Conservation (phyloP, 2,329 filamentous ascomycete species). For the Diaporthe aspalathi region DNA sequence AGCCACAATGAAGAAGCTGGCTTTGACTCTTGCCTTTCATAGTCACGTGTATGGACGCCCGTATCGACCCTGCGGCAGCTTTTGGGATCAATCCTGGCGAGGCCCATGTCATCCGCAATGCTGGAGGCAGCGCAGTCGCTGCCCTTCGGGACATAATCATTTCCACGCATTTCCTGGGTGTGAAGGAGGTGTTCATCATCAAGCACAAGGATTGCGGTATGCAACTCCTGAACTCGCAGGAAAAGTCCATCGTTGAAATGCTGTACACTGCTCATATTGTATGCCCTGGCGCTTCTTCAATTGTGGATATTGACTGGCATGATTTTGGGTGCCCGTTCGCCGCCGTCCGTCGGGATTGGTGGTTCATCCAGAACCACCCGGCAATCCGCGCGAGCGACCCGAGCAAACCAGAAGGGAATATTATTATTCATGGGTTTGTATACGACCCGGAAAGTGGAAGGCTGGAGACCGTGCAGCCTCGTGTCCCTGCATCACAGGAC, state of each 20-base stretch:
- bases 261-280: background rate
- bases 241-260: background rate
- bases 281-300: constrained; percentile 13
- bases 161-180: constrained; percentile 82
- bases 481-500: background rate
- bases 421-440: constrained; percentile 2
- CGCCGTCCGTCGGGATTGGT: constrained; percentile 16
- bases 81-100: constrained; percentile 80
- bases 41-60: constrained; percentile 89
- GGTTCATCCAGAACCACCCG: constrained; percentile 21
- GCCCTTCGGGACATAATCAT: constrained; percentile 82
- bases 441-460: background rate
- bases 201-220: constrained; percentile 84
- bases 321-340: background rate
- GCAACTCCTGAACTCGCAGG: constrained; percentile 43
- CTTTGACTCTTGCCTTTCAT: constrained; percentile 44
- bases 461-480: background rate
- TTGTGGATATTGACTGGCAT: constrained; percentile 1
- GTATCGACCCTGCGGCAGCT: constrained; percentile 74
- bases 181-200: constrained; percentile 77
- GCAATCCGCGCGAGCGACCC: background rate
- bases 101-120: constrained; percentile 83
- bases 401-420: background rate
- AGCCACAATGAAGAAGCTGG: background rate
- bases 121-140: constrained; percentile 74